Evolutionary conservation across 768 basidiomycete species (phyloP), one percentile per base, ranked within the genome.

Genomic region (Lactifluus rugatus): DNA sequence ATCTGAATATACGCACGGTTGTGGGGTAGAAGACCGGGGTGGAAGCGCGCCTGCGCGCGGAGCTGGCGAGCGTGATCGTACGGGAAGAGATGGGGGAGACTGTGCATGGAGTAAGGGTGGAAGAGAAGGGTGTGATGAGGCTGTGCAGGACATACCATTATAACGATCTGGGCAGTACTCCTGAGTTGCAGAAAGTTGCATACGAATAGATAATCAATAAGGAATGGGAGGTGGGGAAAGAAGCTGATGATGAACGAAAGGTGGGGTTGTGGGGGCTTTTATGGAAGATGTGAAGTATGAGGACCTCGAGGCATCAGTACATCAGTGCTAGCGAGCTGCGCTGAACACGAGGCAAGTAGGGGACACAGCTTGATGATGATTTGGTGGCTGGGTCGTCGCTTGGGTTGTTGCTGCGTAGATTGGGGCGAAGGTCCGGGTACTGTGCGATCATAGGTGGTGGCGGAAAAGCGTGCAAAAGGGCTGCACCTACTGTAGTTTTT

Each of bases 201-300:
- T 60, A 51, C 8, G 45, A 49, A 60, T 55, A 60, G 54, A 46
- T 46, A 55, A 34, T 5, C 4, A 34, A 55, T 46, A 51, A 50
- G 26, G 4, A 23, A 46, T 34, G 16, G 7, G 16, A n/a, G 21
- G 11, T 14, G 1, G 10, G 10, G 17, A n/a, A 28, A 36, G 10
- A 7, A 16, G 36, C 36, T 31, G 36, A 48, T 21, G 36, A 39
- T 31, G 49, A 1, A 32, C n/a, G n/a, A 46, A 26, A 25, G 17
- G 54, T 23, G 44, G 57, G 53, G 42, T 28, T 45, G 48, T 17
- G 53, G 42, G n/a, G 52, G 48, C 11, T 45, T 52, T 54, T 49
- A 50, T 56, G 48, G 8, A 21, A 25, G 10, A 44, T 6, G 19
- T 9, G 11, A 14, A 21, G 6, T 25, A 25, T 26, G 26, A 55